Conservation (phyloP, 1,284 basidiomycete genomes). For the Boletellus deceptivus region DNA sequence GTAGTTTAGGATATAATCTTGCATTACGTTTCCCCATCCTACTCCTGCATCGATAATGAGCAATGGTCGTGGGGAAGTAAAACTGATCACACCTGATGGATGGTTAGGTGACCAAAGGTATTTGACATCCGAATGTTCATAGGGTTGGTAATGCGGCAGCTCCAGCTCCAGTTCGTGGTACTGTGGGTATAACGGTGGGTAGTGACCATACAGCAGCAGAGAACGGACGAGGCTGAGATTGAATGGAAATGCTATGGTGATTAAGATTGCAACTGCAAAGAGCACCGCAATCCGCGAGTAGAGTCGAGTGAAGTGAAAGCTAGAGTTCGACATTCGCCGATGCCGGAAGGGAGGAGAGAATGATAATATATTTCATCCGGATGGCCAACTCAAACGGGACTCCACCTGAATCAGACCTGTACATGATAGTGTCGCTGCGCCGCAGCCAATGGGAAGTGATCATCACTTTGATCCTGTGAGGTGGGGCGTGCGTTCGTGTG, state of each 20-base stretch:
- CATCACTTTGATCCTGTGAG: background rate
- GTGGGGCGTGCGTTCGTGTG: no score
- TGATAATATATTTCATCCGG: background rate
- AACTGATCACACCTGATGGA: constrained; percentile 16
- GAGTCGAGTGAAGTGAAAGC: constrained; percentile 1
- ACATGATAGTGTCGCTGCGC: background rate
- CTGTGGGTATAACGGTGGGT: constrained; percentile 22
- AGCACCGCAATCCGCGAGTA: constrained; percentile 6
- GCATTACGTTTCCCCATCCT: constrained; percentile 38
- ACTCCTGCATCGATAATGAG: constrained; percentile 20
- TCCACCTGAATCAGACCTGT: background rate
- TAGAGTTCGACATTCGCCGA: constrained; percentile 7
- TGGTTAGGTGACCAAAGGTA: constrained; percentile 32
- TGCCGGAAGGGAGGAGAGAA: no score
- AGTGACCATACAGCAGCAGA: constrained; percentile 19
- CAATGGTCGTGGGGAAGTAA: background rate
- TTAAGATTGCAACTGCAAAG: constrained; percentile 5
- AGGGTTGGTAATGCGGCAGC: constrained; percentile 21
- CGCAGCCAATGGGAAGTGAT: background rate
- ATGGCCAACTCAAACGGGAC: background rate
- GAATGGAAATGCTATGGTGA: constrained; percentile 25
- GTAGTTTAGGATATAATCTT: constrained; percentile 32
- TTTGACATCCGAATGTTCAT: constrained; percentile 24
- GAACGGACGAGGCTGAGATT: constrained; percentile 24
- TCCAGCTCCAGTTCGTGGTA: constrained; percentile 13